Conservation (phyloP, 768 basidiomycete species). For the Cytidiella melzeri region DNA sequence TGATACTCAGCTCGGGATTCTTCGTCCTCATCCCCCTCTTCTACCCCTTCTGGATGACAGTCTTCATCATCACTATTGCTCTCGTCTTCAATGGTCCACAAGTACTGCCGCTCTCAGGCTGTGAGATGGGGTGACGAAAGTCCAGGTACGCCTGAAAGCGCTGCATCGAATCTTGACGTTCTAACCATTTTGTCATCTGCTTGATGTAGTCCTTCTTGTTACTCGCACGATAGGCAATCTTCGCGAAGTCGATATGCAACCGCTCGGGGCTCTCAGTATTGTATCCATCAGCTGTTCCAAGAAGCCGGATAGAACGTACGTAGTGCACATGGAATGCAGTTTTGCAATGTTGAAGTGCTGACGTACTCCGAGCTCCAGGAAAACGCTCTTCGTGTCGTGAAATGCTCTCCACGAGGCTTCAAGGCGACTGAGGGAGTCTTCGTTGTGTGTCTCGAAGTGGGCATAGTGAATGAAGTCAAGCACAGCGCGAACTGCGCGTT, state of each 20-base stretch:
- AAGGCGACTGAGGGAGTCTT: slow-evolving; percentile 12
- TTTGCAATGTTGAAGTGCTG: slow-evolving; percentile 24
- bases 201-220: slow-evolving; percentile 21
- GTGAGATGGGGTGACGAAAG: slow-evolving; percentile 12
- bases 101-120: not conserved
- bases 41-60: not conserved
- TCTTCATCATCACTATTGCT: not conserved
- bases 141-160: slow-evolving; percentile 23
- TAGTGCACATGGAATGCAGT: slow-evolving; percentile 21
- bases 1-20: not conserved
- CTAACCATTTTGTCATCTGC: slow-evolving; percentile 38
- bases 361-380: not conserved
- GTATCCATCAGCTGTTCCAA: slow-evolving; percentile 20
- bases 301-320: slow-evolving; percentile 12
- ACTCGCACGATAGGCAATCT: slow-evolving; percentile 24
- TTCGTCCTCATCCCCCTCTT: not conserved
- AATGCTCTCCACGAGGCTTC: slow-evolving; percentile 16
- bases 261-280: slow-evolving; percentile 27
- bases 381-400: slow-evolving; percentile 20
- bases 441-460: slow-evolving; percentile 20
- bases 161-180: slow-evolving; percentile 28
- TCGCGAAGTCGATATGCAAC: slow-evolving; percentile 39
- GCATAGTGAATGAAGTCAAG: slow-evolving; percentile 26
- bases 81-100: not conserved
- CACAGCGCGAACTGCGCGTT: slow-evolving; percentile 18